phyloP scores from a whole-genome alignment of 768 basidiomycete species.

The Rhizopogon rudus region DNA sequence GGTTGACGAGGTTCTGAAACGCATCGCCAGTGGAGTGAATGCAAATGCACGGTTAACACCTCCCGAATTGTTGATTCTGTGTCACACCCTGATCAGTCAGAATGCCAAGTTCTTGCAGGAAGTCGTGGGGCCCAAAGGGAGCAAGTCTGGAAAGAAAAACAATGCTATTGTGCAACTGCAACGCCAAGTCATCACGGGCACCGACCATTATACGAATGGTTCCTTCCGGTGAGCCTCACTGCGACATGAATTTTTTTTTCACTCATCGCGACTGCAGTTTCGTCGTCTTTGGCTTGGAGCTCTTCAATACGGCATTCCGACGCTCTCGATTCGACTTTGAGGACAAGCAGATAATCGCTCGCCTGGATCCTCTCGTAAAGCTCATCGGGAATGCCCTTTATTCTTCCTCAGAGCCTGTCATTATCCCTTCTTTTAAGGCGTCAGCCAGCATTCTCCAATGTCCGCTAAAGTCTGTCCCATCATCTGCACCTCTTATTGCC shows the following conservation, averaged over 20 bases:
- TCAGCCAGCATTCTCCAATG: conserved; percentile 79
- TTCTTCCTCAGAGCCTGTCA: conserved; percentile 69
- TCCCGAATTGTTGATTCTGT: conserved; percentile 70
- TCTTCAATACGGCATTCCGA: conserved; percentile 84
- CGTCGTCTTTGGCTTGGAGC: conserved; percentile 85
- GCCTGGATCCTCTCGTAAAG: conserved; percentile 81
- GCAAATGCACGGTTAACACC: conserved; percentile 70
- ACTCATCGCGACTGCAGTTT: conserved; percentile 46
- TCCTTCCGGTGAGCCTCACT: conserved; percentile 65
- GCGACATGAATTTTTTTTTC: not conserved
- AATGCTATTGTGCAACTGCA: conserved; percentile 77
- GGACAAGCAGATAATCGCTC: conserved; percentile 66
- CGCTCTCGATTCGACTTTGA: conserved; percentile 84
- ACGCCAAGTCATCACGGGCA: conserved; percentile 48
- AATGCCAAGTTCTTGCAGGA: conserved; percentile 84
- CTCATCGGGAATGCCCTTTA: conserved; percentile 92
- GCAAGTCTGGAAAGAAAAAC: conserved; percentile 34
- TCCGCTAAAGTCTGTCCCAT: conserved; percentile 69
- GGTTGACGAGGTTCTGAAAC: conserved; percentile 84
- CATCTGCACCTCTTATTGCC: conserved; percentile 77
- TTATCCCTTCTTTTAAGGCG: conserved; percentile 72
- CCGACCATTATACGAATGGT: conserved; percentile 77
- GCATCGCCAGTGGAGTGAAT: conserved; percentile 81
- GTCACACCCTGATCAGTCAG: conserved; percentile 86
- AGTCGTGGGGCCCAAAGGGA: conserved; percentile 30